These are phyloP conservation scores for Nepenthes mirabilis DNA, from an alignment of 148 eudicot genomes.

Conservation along the genomic window DNA sequence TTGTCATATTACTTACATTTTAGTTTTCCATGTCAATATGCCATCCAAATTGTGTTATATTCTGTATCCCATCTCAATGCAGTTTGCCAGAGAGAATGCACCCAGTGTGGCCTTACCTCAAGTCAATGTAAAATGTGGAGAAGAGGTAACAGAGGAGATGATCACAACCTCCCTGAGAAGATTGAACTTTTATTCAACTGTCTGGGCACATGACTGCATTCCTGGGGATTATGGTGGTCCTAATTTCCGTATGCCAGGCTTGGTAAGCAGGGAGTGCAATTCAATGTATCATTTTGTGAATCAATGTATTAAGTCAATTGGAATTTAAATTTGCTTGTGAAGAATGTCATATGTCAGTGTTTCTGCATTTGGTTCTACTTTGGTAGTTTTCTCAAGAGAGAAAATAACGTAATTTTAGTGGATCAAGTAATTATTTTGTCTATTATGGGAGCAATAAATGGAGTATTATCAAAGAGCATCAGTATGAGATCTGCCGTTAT, in stretches of 20 bases:
- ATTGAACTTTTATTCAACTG: constrained; percentile 65
- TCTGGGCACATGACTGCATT: constrained; percentile 92
- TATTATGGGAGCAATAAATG: constrained; percentile 76
- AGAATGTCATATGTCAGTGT: not conserved
- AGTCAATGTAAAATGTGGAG: constrained; percentile 54
- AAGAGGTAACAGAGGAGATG: constrained; percentile 55
- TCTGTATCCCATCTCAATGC: constrained; percentile 3
- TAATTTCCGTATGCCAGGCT: constrained; percentile 83
- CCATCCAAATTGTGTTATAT: not conserved
- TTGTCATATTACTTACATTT: no score
- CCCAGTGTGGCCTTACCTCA: constrained; percentile 32
- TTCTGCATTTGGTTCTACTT: not conserved
- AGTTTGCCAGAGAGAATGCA: constrained; percentile 68
- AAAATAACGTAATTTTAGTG: constrained; percentile 11
- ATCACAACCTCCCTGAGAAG: constrained; percentile 57
- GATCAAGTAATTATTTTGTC: constrained; percentile 70
- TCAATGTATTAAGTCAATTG: not conserved
- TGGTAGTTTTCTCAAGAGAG: constrained; percentile 4
- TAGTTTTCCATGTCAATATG: not conserved
- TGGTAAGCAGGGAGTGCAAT: constrained; percentile 32
- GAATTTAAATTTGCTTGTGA: not conserved
- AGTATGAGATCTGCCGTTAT: constrained; percentile 77
- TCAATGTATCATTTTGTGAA: not conserved
- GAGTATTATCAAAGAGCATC: constrained; percentile 79
- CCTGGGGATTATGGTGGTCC: constrained; percentile 99